Evolutionary conservation across 768 basidiomycete species (phyloP), one percentile per base, ranked within the genome.

Genomic region (Hericium coralloides): DNA sequence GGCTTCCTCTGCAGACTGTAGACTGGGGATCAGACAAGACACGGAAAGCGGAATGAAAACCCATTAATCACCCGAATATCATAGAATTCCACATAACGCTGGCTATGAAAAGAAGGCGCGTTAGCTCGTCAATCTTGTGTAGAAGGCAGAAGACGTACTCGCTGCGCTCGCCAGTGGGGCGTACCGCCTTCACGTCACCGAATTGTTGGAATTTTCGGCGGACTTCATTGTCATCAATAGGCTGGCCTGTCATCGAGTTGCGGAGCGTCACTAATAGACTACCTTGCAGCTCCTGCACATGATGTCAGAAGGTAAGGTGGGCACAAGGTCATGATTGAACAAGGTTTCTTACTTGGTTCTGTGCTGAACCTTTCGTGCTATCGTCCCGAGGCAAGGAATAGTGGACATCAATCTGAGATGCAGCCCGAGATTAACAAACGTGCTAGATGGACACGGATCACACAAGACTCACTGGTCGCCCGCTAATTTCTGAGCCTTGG

Each of bases 341-440:
- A 31, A 31, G 31, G 31, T 31, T 31, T 68, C 70, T 66, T 60
- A 87, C 92, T 72, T 95, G 92, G 68, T 90, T 92, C 70, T 87
- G 94, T 53, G 95, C 93, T 81, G 65, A 78, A 79, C 63, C 76
- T 71, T 60, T 89, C 83, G 57, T 52, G 48, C 67, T 64, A 55
- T 97, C 91, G 63, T 90, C 91, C 60, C 91, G 85, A 12, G 97
- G 97, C 26, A 98, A 74, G 25, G 93, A 95, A 74, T 94, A 99
- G 69, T 99, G 97, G 0, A 99, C 95, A 74, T 99, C 97, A 69
- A 98, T 98, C 95, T 97, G 66, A 20, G 49, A 45, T 55, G 36
- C 52, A 63, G 55, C 49, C 39, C 60, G 57, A 55, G 36, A 55
- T 52, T 49, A 57, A 17, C 47, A 38, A 31, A n/a, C 26, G 31